phyloP scores from a whole-genome alignment of 2,329 filamentous ascomycete species.

The Ophiosphaerella narmari region DNA sequence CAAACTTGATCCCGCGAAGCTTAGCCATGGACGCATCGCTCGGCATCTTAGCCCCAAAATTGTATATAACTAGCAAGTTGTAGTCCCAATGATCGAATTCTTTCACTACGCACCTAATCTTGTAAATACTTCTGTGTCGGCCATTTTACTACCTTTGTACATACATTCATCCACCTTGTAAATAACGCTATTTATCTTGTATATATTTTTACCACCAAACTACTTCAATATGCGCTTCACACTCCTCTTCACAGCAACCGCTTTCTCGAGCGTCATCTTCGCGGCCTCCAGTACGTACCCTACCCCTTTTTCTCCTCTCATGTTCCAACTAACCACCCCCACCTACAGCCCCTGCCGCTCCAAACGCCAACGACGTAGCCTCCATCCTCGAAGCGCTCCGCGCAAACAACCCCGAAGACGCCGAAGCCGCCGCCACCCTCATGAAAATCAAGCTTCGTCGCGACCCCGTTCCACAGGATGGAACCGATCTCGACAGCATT shows the following conservation, averaged over 20 bases:
- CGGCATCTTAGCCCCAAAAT: too few relatives aligned
- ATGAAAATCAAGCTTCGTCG: constrained; percentile 33
- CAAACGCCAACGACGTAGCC: constrained; percentile 25
- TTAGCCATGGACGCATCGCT: constrained; percentile 3
- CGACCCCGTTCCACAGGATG: constrained; percentile 18
- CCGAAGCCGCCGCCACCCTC: constrained; percentile 27
- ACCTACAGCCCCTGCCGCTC: constrained; percentile 5
- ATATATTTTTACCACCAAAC: background rate
- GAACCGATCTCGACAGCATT: constrained; percentile 23
- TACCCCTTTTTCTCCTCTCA: background rate
- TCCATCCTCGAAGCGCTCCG: constrained; percentile 35
- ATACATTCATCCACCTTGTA: background rate
- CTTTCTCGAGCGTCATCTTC: constrained; percentile 34
- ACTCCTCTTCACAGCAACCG: constrained; percentile 26
- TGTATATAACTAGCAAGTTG: background rate
- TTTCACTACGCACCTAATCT: constrained; percentile 16
- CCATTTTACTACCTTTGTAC: constrained; percentile 24
- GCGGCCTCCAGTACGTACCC: constrained; percentile 21
- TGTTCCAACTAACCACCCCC: constrained; percentile 2
- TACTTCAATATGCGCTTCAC: constrained; percentile 34
- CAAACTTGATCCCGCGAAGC: constrained; percentile 18
- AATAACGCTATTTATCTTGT: background rate
- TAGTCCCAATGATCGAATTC: constrained; percentile 8
- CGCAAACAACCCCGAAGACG: constrained; percentile 34
- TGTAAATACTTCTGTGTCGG: constrained; percentile 33